Evolutionary conservation across 495 filamentous ascomycete genomes (phyloP).

Genomic region (Hyaloscypha variabilis): DNA sequence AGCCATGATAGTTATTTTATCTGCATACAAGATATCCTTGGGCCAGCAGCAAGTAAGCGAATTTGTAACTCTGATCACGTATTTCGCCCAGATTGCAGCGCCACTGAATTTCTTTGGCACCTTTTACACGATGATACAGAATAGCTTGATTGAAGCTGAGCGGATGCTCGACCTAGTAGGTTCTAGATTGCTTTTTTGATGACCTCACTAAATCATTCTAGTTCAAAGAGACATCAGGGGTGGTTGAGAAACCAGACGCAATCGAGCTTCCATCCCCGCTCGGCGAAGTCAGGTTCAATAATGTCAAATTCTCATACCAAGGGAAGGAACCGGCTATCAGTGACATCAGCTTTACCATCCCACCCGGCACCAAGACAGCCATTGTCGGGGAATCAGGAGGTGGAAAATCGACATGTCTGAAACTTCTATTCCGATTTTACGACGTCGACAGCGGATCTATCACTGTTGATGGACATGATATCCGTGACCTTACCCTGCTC

Average conservation of each 20-base stretch:
- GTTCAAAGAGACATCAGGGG: conserved; percentile 24
- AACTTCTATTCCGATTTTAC: conserved; percentile 70
- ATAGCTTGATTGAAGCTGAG: conserved; percentile 67
- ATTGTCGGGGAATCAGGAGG: conserved; percentile 74
- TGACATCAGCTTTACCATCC: conserved; percentile 58
- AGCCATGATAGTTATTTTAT: conserved; percentile 47
- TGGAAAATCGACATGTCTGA: conserved; percentile 74
- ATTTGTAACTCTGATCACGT: conserved; percentile 69
- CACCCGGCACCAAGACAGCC: conserved; percentile 64
- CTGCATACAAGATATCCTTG: conserved; percentile 62
- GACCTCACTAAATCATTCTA: conserved; percentile 20
- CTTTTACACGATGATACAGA: conserved; percentile 56
- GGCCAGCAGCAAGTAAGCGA: conserved; percentile 59
- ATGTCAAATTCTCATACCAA: conserved; percentile 71
- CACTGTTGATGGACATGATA: conserved; percentile 69
- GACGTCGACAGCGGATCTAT: conserved; percentile 64
- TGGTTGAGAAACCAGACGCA: conserved; percentile 29
- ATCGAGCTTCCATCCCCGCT: conserved; percentile 54
- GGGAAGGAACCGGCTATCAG: conserved; percentile 64
- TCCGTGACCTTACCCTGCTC: conserved; percentile 62
- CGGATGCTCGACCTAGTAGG: conserved; percentile 70
- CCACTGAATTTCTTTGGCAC: conserved; percentile 65
- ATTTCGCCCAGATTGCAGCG: conserved; percentile 63
- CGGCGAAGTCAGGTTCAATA: conserved; percentile 55
- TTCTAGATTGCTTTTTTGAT: conserved; percentile 14